phyloP scores from a whole-genome alignment of 2,329 filamentous ascomycete genomes.

The Penicillium sp. region DNA sequence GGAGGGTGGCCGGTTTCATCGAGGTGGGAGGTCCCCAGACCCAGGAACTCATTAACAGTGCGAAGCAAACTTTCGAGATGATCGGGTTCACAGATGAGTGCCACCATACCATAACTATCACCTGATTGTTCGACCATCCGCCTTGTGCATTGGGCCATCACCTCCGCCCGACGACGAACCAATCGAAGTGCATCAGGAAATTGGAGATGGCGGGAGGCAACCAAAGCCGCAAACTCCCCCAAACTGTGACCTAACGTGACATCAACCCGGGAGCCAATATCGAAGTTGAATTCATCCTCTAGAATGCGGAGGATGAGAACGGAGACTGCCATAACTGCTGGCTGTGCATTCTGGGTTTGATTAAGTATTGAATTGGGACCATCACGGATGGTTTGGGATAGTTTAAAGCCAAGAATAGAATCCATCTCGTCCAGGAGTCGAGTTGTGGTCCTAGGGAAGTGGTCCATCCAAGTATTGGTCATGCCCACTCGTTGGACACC shows the following conservation, averaged over 20 bases:
- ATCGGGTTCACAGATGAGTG: conserved; percentile 80
- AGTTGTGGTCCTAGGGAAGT: conserved; percentile 74
- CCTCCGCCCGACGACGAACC: conserved; percentile 73
- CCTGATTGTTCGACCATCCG: conserved; percentile 66
- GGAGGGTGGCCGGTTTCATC: conserved; percentile 69
- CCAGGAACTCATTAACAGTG: conserved; percentile 77
- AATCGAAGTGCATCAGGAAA: conserved; percentile 77
- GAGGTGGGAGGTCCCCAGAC: conserved; percentile 63
- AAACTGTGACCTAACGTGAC: conserved; percentile 86
- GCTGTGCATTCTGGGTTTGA: conserved; percentile 83
- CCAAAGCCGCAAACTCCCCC: conserved; percentile 88
- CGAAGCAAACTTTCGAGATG: conserved; percentile 69
- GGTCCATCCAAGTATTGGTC: conserved; percentile 79
- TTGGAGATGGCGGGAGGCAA: conserved; percentile 75
- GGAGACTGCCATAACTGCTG: conserved; percentile 93
- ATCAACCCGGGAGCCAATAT: conserved; percentile 68
- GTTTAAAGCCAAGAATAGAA: conserved; percentile 67
- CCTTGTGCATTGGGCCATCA: conserved; percentile 75
- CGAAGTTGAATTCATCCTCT: conserved; percentile 80
- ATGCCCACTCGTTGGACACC: conserved; percentile 88
- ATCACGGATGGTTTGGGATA: conserved; percentile 75
- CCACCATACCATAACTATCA: conserved; percentile 91
- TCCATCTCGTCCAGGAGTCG: conserved; percentile 87
- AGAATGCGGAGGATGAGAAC: conserved; percentile 85
- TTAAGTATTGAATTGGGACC: conserved; percentile 77